Evolutionary conservation across 805 yeast genomes (phyloP), one percentile per base, ranked within the genome.

Genomic region (Alloascoidea africana): DNA sequence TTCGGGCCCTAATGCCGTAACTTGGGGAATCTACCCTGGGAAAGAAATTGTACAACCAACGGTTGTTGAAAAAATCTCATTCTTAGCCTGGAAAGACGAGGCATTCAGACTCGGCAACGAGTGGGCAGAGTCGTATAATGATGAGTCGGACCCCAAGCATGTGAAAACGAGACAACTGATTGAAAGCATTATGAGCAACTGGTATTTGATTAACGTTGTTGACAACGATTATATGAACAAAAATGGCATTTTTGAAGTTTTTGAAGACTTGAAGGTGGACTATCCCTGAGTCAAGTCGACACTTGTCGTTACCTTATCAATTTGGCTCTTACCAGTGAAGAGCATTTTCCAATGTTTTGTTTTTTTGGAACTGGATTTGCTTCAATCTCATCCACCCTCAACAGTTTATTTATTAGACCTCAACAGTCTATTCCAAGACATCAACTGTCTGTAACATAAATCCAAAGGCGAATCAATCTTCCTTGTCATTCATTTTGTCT

Each of bases 1-100:
- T 34, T 83, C 76, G 41, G 80, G 75, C 43, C 86, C 93, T 44
- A 87, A 84, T 52, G 96, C 97, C 5, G 96, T 89, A 40, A 89
- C 97, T 14, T 89, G 97, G 97, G 97, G 97, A 44, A 85, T 87
- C 39, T 86, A 84, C 73, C 96, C 97, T 17, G 95, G 95, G 30
- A 80, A 79, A 52, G 96, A 89, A 60, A 81, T 89, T 38, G 67
- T 84, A 44, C 97, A 89, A 61, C 96, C 97, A 38, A 89, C 97
- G 0, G 85, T 89, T 54, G 96, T 89, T 15, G 97, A 89, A 55
- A 79, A 76, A 51, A 74, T 77, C 30, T 84, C 96, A 2, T 89
- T 89, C 58, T 62, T 87, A 48, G 97, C 97, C 11, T 89, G 97
- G 97, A 87, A 85, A 55, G 96, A 89, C 55, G 97, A 89, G 58